phyloP scores from a whole-genome alignment of 768 basidiomycete genomes.

The Rhizopogon vinicolor region DNA sequence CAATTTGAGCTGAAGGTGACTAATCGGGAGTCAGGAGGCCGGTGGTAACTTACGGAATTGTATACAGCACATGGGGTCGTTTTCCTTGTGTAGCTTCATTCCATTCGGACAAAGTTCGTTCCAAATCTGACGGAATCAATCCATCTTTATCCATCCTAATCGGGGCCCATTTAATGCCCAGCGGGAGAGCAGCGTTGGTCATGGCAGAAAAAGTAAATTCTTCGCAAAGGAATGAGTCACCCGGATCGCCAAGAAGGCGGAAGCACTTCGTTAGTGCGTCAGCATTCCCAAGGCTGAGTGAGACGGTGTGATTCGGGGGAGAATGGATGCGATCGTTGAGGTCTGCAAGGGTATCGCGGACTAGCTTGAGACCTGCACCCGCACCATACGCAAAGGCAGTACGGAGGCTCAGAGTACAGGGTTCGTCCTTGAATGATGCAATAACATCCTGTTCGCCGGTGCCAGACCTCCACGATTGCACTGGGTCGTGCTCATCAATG shows the following conservation, averaged over 20 bases:
- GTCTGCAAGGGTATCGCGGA: constrained; percentile 29
- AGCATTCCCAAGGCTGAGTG: constrained; percentile 36
- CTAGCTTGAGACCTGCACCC: constrained; percentile 27
- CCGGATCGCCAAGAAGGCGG: constrained; percentile 36
- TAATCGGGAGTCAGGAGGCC: background rate
- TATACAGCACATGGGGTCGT: constrained; percentile 48
- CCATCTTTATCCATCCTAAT: constrained; percentile 48
- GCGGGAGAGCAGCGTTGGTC: constrained; percentile 36
- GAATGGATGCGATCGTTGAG: constrained; percentile 33
- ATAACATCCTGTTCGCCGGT: constrained; percentile 22
- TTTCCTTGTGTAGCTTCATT: constrained; percentile 37
- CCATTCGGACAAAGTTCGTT: constrained; percentile 39
- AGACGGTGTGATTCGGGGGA: constrained; percentile 25
- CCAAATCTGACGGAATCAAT: constrained; percentile 45
- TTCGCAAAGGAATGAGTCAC: constrained; percentile 39
- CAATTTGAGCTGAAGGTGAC: constrained; percentile 1
- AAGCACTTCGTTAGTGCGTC: constrained; percentile 39
- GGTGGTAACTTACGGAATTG: constrained; percentile 36
- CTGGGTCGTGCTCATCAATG: constrained; percentile 21
- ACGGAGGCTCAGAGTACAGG: constrained; percentile 24
- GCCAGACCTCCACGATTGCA: constrained; percentile 25
- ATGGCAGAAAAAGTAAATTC: constrained; percentile 40
- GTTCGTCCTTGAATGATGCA: constrained; percentile 24
- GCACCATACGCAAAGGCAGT: constrained; percentile 37
- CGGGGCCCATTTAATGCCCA: constrained; percentile 37